These are phyloP conservation scores for Lagerstroemia speciosa DNA, from an alignment of 345 rosid genomes.

Conservation along the genomic window DNA sequence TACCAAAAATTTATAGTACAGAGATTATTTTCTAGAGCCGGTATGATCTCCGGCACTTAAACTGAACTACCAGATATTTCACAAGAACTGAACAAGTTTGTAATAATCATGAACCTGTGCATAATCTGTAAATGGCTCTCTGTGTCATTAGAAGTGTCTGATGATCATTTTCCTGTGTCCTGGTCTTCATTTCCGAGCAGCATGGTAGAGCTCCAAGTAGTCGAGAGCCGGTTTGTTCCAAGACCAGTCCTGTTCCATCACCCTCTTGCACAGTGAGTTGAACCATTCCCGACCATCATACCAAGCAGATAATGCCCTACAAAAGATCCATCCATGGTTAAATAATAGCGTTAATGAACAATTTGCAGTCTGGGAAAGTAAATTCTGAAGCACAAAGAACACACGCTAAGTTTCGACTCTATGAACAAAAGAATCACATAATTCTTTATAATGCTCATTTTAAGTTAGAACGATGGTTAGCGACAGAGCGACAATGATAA, in stretches of 20 bases:
- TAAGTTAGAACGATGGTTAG: background rate
- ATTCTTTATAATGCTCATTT: background rate
- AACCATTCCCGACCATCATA: constrained; percentile 73
- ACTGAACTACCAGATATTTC: background rate
- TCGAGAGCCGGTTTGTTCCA: constrained; percentile 98
- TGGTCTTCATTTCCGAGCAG: constrained; percentile 50
- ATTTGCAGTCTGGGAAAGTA: background rate
- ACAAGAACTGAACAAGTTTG: background rate
- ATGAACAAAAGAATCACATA: background rate
- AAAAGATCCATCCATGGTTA: background rate
- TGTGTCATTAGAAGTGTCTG: background rate
- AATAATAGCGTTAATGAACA: background rate
- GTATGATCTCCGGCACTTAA: background rate
- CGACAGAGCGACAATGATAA: background rate
- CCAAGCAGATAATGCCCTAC: constrained; percentile 82
- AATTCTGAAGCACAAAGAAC: background rate
- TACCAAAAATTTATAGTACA: background rate
- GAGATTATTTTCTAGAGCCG: background rate
- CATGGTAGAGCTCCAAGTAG: constrained; percentile 88
- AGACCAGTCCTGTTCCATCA: constrained; percentile 99
- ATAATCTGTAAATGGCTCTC: background rate
- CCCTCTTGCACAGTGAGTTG: constrained; percentile 54
- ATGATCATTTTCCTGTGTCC: background rate
- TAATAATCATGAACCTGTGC: background rate
- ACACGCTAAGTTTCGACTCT: background rate